These are phyloP conservation scores for Leavenworthia alabamica DNA, from an alignment of 345 rosid genomes.

Conservation along the genomic window DNA sequence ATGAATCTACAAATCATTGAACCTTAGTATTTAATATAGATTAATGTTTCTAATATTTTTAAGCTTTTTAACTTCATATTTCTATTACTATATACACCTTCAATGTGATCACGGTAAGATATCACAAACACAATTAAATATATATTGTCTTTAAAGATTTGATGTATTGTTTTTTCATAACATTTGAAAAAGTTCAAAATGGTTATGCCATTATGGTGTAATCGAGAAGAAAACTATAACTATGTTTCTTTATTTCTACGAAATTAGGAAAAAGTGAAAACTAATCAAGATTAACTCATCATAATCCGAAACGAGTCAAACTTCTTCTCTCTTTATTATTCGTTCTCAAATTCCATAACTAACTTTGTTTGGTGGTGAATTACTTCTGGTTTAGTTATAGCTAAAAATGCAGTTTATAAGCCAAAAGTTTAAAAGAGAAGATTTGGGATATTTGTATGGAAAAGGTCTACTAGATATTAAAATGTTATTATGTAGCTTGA, in stretches of 20 bases:
- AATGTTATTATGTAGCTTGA: too few species aligned
- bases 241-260: background rate
- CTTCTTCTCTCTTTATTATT: background rate
- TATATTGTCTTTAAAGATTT: too few species aligned
- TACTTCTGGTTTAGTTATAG: constrained; percentile 6
- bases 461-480: background rate
- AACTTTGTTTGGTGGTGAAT: constrained; percentile 8
- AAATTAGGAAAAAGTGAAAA: background rate
- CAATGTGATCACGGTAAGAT: too few species aligned
- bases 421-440: background rate
- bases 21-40: too few species aligned
- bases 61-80: too few species aligned
- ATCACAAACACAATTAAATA: too few species aligned
- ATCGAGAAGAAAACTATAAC: background rate
- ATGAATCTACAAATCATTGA: too few species aligned
- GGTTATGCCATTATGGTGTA: background rate
- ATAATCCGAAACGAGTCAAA: constrained; percentile 14
- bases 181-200: background rate
- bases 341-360: background rate
- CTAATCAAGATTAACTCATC: background rate
- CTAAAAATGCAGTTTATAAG: constrained; percentile 3
- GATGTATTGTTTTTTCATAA: background rate
- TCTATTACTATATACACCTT: too few species aligned
- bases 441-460: background rate
- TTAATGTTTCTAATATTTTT: too few species aligned